Evolutionary conservation across 2,329 filamentous ascomycete genomes (phyloP), one percentile per base, ranked within the genome.

Genomic region (Arthrobotrys iridis): DNA sequence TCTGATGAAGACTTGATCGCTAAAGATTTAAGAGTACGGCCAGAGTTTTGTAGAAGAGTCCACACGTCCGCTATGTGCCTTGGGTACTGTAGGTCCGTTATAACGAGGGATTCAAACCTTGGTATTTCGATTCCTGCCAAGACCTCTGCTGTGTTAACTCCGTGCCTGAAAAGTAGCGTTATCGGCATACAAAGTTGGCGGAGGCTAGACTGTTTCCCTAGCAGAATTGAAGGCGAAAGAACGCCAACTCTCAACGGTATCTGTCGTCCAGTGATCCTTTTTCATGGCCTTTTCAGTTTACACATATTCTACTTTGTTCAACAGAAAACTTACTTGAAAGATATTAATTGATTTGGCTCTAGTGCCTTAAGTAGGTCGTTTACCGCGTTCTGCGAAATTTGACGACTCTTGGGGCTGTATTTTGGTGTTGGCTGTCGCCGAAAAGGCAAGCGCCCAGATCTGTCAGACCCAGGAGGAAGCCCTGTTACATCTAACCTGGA

Each of bases 171-270:
- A n/a, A 72, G 20, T 3, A 59, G 20, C 0, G 58, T 63, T 22
- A 72, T 63, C 3, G 67, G 50, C 3, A 72, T 59, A 15, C 59
- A 72, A 2, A 72, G 40, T 15, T 72, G 59, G 8, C 41, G 48
- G 7, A 72, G 30, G 8, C 41, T 43, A 2, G 58, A 26, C 10
- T 72, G 67, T n/a, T 43, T 64, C 4, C 48, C 28, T 4, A 65
- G 48, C 2, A 72, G 18, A 4, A 72, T 40, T 5, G 28, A 41
- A 4, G 58, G 13, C 1, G 26, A 20, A 6, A 72, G 58, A 8
- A 45, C 65, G 4, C 30, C 10, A 6, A 72, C 28, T 5, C 67
- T 48, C 4, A n/a, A 8, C 3, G 37, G 28, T 11, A 72, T 72
- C 26, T 60, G 13, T 4, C 67, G 59, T 4, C 67, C 67, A 1